These are phyloP conservation scores for Xylariomycetidae sp. DNA, from an alignment of 2,329 filamentous ascomycete species.

Conservation along the genomic window DNA sequence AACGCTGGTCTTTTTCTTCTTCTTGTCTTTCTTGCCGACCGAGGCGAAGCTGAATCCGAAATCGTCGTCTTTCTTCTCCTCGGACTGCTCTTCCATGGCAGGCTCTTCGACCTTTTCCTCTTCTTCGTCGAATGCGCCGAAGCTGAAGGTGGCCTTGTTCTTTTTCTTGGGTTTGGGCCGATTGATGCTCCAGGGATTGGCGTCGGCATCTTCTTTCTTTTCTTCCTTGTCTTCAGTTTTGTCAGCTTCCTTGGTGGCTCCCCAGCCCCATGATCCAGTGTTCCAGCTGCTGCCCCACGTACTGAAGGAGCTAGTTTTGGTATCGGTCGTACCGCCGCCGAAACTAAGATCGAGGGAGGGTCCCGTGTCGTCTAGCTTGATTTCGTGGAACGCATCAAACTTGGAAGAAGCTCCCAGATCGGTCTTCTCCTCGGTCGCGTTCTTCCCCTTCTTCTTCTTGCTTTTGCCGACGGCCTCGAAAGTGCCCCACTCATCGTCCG, in stretches of 20 bases:
- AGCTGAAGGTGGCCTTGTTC: constrained; percentile 39
- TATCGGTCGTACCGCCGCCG: constrained; percentile 36
- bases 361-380: constrained; percentile 59
- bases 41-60: constrained; percentile 21
- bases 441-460: constrained; percentile 57
- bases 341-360: constrained; percentile 54
- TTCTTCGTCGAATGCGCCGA: constrained; percentile 39
- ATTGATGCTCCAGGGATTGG: constrained; percentile 46
- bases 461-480: constrained; percentile 39
- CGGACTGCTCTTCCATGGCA: constrained; percentile 15
- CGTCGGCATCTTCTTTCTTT: constrained; percentile 36
- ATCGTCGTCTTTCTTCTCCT: constrained; percentile 26
- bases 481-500: constrained; percentile 47
- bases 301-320: constrained; percentile 42
- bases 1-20: constrained; percentile 36
- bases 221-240: constrained; percentile 34
- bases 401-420: constrained; percentile 31
- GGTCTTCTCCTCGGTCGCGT: constrained; percentile 27
- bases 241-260: constrained; percentile 27
- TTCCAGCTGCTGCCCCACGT: constrained; percentile 59
- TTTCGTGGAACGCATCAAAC: constrained; percentile 60
- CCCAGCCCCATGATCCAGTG: constrained; percentile 45
- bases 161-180: constrained; percentile 50
- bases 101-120: constrained; percentile 29
- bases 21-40: constrained; percentile 24